These are phyloP conservation scores for Lactarius psammicola DNA, from an alignment of 768 basidiomycete genomes.

Conservation along the genomic window DNA sequence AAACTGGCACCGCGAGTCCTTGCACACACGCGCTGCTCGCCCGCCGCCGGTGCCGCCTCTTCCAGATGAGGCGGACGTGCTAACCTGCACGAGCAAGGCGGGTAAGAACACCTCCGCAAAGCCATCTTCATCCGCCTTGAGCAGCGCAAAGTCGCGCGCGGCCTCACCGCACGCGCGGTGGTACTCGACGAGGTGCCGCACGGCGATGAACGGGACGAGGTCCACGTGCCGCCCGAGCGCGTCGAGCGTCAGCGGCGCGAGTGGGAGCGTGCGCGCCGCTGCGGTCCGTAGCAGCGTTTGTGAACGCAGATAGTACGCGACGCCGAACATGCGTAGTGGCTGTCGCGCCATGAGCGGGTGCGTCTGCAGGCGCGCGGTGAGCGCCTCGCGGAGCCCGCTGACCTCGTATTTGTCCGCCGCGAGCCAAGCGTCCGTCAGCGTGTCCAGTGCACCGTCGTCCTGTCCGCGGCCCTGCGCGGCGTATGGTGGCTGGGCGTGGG, in stretches of 20 bases:
- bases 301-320: constrained; percentile 11
- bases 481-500: not conserved
- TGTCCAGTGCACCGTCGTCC: not conserved
- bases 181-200: constrained; percentile 14
- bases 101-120: constrained; percentile 11
- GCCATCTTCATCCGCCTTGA: constrained; percentile 12
- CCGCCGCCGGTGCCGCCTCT: not conserved
- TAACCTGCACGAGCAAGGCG: not conserved
- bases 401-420: constrained; percentile 15
- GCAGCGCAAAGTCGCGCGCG: not conserved
- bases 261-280: constrained; percentile 6
- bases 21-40: not conserved
- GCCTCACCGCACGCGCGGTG: constrained; percentile 7
- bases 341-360: constrained; percentile 10
- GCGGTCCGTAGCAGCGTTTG: constrained; percentile 6
- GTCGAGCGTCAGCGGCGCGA: constrained; percentile 12
- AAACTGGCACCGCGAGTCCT: constrained; percentile 13
- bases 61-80: not conserved
- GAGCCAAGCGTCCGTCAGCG: constrained; percentile 3
- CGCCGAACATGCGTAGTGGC: constrained; percentile 10
- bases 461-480: not conserved
- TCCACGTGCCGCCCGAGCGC: constrained; percentile 14
- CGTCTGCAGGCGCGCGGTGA: constrained; percentile 1
- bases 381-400: constrained; percentile 2
- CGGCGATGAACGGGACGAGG: constrained; percentile 15